These are phyloP conservation scores for Penicillium coprophilum DNA, from an alignment of 495 filamentous ascomycete species.

Conservation along the genomic window DNA sequence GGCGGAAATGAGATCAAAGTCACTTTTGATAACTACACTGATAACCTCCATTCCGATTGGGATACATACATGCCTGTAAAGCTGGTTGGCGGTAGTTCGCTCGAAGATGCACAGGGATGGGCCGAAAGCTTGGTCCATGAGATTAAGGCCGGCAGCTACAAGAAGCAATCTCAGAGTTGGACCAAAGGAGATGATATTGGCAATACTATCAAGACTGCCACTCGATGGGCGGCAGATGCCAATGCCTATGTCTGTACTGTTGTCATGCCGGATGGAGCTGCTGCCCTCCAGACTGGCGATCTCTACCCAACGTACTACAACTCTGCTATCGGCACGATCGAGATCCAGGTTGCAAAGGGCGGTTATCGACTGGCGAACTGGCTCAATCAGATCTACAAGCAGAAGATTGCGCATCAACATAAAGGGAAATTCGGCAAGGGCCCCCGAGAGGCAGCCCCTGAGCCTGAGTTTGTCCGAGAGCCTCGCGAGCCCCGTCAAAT, in stretches of 20 bases:
- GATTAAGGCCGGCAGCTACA: constrained; percentile 51
- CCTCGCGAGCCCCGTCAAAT: constrained; percentile 13
- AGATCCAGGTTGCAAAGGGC: constrained; percentile 72
- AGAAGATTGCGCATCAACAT: constrained; percentile 19
- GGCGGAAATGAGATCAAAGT: constrained; percentile 64
- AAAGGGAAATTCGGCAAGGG: constrained; percentile 7
- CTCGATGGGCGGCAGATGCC: constrained; percentile 56
- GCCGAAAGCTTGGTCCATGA: constrained; percentile 34
- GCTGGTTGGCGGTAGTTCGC: constrained; percentile 41
- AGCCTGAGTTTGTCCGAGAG: constrained; percentile 12
- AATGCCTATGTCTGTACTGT: constrained; percentile 57
- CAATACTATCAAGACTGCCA: constrained; percentile 34
- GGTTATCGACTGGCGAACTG: constrained; percentile 62
- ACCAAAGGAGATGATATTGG: constrained; percentile 45
- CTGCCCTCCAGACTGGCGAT: constrained; percentile 26
- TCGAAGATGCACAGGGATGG: constrained; percentile 35
- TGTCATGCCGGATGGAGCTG: constrained; percentile 42
- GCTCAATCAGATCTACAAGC: constrained; percentile 26
- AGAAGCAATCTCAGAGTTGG: constrained; percentile 48
- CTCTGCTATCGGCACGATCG: constrained; percentile 61
- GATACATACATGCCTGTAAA: constrained; percentile 64
- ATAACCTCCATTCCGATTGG: constrained; percentile 65
- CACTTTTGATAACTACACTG: constrained; percentile 48
- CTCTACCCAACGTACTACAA: constrained; percentile 50
- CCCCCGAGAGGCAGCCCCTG: constrained; percentile 1